Conservation (phyloP, 306 rosid genomes). For the Adenanthera pavonina region DNA sequence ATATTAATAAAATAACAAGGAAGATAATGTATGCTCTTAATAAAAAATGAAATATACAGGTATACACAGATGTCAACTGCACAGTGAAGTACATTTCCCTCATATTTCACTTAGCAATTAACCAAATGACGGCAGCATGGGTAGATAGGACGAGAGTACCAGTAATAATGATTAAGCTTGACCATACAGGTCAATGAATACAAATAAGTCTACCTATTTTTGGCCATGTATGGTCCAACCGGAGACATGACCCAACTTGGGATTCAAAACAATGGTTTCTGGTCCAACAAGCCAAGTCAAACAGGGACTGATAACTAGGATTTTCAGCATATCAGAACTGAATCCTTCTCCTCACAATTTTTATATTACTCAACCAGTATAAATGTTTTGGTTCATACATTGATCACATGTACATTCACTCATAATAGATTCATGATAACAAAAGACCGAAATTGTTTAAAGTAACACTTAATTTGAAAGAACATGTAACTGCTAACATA, state of each 20-base stretch:
- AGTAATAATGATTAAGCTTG: not conserved
- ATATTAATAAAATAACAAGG: not conserved
- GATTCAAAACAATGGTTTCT: not conserved
- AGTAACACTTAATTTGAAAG: not conserved
- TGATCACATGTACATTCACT: not conserved
- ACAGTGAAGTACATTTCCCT: not conserved
- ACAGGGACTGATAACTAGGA: not conserved
- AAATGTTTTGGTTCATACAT: not conserved
- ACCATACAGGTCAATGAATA: not conserved
- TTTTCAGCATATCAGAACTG: not conserved
- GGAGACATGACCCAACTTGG: not conserved
- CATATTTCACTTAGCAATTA: not conserved
- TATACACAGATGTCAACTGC: not conserved
- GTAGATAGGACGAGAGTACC: not conserved
- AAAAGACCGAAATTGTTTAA: not conserved
- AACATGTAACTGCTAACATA: constrained; percentile 3
- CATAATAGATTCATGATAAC: not conserved
- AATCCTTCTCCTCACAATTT: not conserved
- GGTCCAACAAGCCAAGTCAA: not conserved
- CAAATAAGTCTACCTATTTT: not conserved
- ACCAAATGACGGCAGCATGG: not conserved
- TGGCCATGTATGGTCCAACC: not conserved
- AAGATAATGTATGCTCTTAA: not conserved
- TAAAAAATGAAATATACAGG: not conserved
- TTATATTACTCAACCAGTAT: not conserved